Evolutionary conservation across 176 grass and related monocot species (phyloP).

Genomic region (Triticum monococcum): DNA sequence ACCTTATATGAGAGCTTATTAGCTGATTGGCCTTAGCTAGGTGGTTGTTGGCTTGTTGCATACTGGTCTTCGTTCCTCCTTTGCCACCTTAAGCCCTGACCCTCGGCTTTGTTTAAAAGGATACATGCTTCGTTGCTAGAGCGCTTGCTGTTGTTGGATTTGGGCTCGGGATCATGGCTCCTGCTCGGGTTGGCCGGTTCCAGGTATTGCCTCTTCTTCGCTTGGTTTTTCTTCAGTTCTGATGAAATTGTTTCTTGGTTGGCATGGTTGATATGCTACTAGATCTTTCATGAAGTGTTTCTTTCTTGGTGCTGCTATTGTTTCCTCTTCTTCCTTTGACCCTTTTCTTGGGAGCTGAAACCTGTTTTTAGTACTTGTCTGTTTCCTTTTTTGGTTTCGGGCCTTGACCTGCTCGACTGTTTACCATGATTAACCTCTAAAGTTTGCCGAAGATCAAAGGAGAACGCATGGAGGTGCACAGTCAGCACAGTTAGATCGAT

Average conservation of each 20-base stretch:
- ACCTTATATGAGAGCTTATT: neutral
- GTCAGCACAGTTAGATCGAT: neutral
- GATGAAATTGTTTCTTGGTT: neutral
- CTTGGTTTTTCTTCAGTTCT: slow-evolving; percentile 8
- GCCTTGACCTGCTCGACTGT: neutral
- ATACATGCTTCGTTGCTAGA: slow-evolving; percentile 35
- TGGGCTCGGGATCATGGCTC: slow-evolving; percentile 38
- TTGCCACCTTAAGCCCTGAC: slow-evolving; percentile 4
- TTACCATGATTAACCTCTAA: slow-evolving; percentile 3
- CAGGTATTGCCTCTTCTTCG: slow-evolving; percentile 50
- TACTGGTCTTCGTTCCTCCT: slow-evolving; percentile 11
- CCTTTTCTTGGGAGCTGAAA: neutral
- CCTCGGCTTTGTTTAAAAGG: slow-evolving; percentile 15
- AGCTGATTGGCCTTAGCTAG: slow-evolving; percentile 20
- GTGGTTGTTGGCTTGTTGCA: slow-evolving; percentile 27
- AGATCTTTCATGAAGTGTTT: neutral
- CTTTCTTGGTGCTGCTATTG: neutral
- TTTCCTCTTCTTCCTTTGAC: slow-evolving; percentile 11
- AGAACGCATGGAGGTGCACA: neutral
- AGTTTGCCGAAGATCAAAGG: neutral
- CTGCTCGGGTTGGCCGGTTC: slow-evolving; percentile 38
- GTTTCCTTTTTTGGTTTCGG: neutral
- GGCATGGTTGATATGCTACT: slow-evolving; percentile 1
- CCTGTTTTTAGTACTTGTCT: neutral
- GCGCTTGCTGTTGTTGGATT: slow-evolving; percentile 21